Evolutionary conservation across 208 protist species (phyloP), one percentile per base, ranked within the genome.

Genomic region (Angomonas deanei): DNA sequence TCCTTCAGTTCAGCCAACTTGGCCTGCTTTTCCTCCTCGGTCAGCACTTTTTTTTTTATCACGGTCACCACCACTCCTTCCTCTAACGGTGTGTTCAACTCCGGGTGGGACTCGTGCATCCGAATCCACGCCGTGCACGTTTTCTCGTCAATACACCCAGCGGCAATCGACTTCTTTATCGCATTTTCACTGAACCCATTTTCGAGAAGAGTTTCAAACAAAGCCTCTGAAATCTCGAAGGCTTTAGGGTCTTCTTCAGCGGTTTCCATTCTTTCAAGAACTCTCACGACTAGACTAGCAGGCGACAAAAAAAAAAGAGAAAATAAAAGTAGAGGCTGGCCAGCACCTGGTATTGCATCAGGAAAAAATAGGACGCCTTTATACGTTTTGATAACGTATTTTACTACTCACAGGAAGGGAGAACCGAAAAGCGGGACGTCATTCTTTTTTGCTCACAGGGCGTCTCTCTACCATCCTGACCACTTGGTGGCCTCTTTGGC

Each of bases 131-230:
- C 74, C 23, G 74, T 81, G 66, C 85, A 94, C 38, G 85, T 91
- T 15, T 56, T 36, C 55, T 87, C 83, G 58, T 94, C 74, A 33
- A 94, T 62, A 68, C 88, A 94, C 8, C 88, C 88, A 3, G 85
- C 62, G 2, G 86, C 85, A 42, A 94, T 88, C 1, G 85, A 88
- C 73, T 94, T 94, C 53, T 94, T 94, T 48, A 92, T 86, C 10
- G 88, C 88, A 57, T 91, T 92, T 17, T 92, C 88, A 61, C 86
- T 91, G 52, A 92, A 92, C 1, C 85, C 88, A 15, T 74, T 76
- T 0, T 39, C 53, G 3, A 68, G 10, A 13, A 94, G 72, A 0
- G 60, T 64, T 55, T 91, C 76, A 57, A 86, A 89, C 6, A 88
- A 54, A 8, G 39, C 47, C 58, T 88, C 69, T 10, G 55, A 70